A percentile compares a stretch with the other conserved stretches of the same genome.
Evolutionary conservation across 2,329 filamentous ascomycete species (phyloP).

Genomic region (Curvularia spicifera): DNA sequence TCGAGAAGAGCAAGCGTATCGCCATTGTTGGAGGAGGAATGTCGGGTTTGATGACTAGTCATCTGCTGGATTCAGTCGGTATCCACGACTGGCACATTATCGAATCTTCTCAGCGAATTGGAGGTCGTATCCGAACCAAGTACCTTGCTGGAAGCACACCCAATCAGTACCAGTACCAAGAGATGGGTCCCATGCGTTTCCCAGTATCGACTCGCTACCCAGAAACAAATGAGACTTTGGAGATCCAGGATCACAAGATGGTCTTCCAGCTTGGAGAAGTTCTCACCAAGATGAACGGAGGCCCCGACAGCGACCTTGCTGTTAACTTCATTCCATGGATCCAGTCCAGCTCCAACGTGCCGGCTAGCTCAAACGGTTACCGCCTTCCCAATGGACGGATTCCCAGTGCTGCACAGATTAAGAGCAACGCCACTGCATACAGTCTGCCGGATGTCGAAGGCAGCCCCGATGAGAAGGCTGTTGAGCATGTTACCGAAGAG

Average conservation of each 20-base stretch:
- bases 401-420: conserved; percentile 39
- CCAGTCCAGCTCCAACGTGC: conserved; percentile 62
- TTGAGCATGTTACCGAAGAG: conserved; percentile 30
- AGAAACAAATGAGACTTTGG: conserved; percentile 61
- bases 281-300: conserved; percentile 64
- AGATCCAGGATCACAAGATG: conserved; percentile 68
- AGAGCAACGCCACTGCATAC: conserved; percentile 35
- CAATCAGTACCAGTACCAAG: conserved; percentile 70
- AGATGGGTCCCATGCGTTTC: conserved; percentile 71
- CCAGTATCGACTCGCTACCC: conserved; percentile 59
- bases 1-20: conserved; percentile 64
- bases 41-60: conserved; percentile 66
- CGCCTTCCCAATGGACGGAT: conserved; percentile 45
- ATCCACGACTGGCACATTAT: conserved; percentile 67
- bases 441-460: conserved; percentile 21
- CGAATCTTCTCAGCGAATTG: conserved; percentile 66
- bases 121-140: conserved; percentile 68
- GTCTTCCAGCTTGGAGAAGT: conserved; percentile 68
- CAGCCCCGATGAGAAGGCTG: conserved; percentile 25
- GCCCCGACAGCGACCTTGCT: conserved; percentile 54
- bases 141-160: conserved; percentile 66
- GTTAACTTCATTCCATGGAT: conserved; percentile 70
- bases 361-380: conserved; percentile 50
- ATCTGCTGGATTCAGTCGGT: conserved; percentile 59
- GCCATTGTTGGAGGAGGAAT: conserved; percentile 72